Evolutionary conservation across 2,329 filamentous ascomycete genomes (phyloP), one percentile per base, ranked within the genome.

Genomic region (Alternaria viburni): DNA sequence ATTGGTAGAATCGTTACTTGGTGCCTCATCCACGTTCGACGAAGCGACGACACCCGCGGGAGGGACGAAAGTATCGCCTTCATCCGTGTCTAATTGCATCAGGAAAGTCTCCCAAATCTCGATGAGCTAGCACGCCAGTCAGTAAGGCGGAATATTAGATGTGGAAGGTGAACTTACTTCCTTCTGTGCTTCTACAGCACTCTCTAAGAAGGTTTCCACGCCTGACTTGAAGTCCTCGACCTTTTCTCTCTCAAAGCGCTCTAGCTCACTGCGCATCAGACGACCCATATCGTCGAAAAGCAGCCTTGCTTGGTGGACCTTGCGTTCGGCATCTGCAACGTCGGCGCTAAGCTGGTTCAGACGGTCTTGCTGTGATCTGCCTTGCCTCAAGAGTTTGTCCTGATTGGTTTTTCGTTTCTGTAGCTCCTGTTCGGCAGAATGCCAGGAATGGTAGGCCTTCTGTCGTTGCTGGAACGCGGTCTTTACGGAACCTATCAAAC

Each of bases 61-160:
- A 8, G 78, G 77, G 9, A 78, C 69, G 57, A 80, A 86, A 4
- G 82, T 81, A 57, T 83, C 81, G 6, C 84, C 93, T 63, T 98
- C 95, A 73, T 97, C 95, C 9, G 93, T 92, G 77, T 99, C 96
- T 46, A 99, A 85, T 79, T 97, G 96, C 86, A 98, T 90, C 56
- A 99, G 86, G 84, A 97, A 99, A 0, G 96, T 98, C 82, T 99
- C 96, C 96, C 96, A 99, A 66, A 98, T 90, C 81, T 99, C 96
- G 74, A 90, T 90, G 66, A 90, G 82, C 88, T 90, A 51, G 19
- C 7, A 26, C 3, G 23, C 41, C 23, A 51, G 54, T 66, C 59
- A 77, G 75, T 52, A 54, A 32, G 7, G n/a, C 26, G 41, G 43
- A 23, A 41, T 9, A 3, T 9, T 15, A 6, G 19, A 28, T 41